A percentile compares a stretch with the other conserved stretches of the same genome.
These are phyloP conservation scores for Luffa acutangula DNA, from an alignment of 306 rosid species.

Conservation along the genomic window DNA sequence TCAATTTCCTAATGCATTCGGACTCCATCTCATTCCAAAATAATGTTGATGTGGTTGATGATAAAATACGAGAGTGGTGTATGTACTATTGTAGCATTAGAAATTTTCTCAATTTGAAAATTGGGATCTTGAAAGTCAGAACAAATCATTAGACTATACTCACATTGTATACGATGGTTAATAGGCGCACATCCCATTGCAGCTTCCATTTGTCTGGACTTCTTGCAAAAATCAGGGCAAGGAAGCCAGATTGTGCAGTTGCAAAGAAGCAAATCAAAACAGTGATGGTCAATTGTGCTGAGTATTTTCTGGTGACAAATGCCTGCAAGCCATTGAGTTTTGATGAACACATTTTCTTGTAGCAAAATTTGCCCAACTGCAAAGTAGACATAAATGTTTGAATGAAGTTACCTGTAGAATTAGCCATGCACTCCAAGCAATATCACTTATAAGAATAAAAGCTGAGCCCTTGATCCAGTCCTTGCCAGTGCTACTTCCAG, in stretches of 20 bases:
- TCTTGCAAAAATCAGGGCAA: constrained; percentile 20
- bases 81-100: too few relatives aligned
- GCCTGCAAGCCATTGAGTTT: constrained; percentile 10
- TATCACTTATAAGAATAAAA: constrained; percentile 17
- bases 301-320: constrained; percentile 17
- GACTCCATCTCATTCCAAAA: too few relatives aligned
- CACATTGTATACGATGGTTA: constrained; percentile 27
- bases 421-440: constrained; percentile 28
- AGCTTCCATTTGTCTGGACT: constrained; percentile 20
- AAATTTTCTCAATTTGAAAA: too few relatives aligned
- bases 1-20: too few relatives aligned
- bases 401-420: constrained; percentile 24
- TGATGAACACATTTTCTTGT: too few relatives aligned
- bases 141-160: not conserved
- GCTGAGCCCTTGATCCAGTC: constrained; percentile 34
- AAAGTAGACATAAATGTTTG: not conserved
- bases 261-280: constrained; percentile 27
- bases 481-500: not conserved
- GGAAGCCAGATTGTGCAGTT: constrained; percentile 20
- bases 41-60: too few relatives aligned
- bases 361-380: too few relatives aligned
- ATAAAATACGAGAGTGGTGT: not conserved
- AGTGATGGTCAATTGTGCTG: constrained; percentile 17
- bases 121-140: too few relatives aligned
- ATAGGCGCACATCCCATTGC: constrained; percentile 23